Percentiles rank a stretch among this genome's conserved stretches.
Conservation (phyloP, 2,329 filamentous ascomycete species). For the Aspergillus unguis region DNA sequence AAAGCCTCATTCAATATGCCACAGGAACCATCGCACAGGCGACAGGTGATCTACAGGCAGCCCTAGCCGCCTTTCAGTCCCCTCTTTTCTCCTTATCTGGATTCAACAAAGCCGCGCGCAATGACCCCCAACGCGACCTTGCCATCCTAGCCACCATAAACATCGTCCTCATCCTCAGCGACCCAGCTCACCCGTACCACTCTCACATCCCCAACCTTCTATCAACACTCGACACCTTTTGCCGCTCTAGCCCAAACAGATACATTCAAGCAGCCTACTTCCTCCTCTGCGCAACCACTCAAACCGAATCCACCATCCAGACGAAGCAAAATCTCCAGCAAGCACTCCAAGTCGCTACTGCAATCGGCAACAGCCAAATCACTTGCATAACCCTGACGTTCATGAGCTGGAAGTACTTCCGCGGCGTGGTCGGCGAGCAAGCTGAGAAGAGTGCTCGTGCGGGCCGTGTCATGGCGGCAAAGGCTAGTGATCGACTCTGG, state of each 20-base stretch:
- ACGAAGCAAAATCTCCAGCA: slow-evolving; percentile 75
- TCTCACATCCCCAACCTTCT: slow-evolving; percentile 60
- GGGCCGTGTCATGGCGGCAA: slow-evolving; percentile 64
- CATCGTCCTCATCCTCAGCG: slow-evolving; percentile 68
- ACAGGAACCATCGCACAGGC: slow-evolving; percentile 73
- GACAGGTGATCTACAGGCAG: slow-evolving; percentile 66
- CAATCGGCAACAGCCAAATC: slow-evolving; percentile 71
- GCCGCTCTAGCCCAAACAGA: slow-evolving; percentile 65
- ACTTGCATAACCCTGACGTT: slow-evolving; percentile 79
- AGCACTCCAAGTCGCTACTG: slow-evolving; percentile 67
- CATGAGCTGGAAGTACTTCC: slow-evolving; percentile 80
- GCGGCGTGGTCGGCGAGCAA: slow-evolving; percentile 75
- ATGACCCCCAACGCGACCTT: slow-evolving; percentile 60
- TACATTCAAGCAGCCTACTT: slow-evolving; percentile 76
- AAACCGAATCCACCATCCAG: slow-evolving; percentile 67
- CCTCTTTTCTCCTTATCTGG: slow-evolving; percentile 55
- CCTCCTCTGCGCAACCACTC: slow-evolving; percentile 67
- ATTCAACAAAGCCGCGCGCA: slow-evolving; percentile 37
- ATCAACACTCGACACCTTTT: slow-evolving; percentile 64
- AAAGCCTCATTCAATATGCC: slow-evolving; percentile 66
- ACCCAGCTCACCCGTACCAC: slow-evolving; percentile 57
- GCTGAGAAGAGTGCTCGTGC: slow-evolving; percentile 72
- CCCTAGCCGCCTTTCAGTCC: slow-evolving; percentile 64
- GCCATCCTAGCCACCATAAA: slow-evolving; percentile 64
- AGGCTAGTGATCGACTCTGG: slow-evolving; percentile 70